Evolutionary conservation across 2,329 filamentous ascomycete species (phyloP).

Genomic region (Fusarium sarcochroum): DNA sequence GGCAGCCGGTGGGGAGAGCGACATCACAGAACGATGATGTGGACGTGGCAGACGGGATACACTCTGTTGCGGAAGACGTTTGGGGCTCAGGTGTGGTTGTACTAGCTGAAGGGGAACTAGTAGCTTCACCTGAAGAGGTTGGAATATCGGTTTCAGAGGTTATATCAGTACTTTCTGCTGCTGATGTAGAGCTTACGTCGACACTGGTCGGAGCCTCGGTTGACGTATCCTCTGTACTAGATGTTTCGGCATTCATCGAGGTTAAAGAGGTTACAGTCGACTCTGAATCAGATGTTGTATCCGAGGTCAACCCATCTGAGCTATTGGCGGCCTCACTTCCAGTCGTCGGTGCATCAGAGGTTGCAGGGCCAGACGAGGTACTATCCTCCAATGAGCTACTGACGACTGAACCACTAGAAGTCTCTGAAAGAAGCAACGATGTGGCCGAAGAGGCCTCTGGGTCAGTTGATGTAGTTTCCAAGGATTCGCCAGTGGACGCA

Average conservation of each 20-base stretch:
- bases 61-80: background rate
- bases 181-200: background rate
- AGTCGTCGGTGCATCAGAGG: background rate
- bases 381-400: background rate
- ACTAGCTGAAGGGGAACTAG: background rate
- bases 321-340: background rate
- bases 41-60: background rate
- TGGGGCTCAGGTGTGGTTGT: background rate
- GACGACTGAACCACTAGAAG: background rate
- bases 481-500: background rate
- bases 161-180: background rate
- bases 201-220: background rate
- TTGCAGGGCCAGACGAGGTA: background rate
- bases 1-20: background rate
- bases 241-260: background rate
- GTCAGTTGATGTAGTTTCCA: background rate
- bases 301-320: background rate
- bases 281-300: no score
- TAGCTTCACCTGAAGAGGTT: background rate
- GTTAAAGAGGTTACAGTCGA: background rate
- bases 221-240: background rate
- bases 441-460: background rate
- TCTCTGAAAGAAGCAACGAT: background rate
- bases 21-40: background rate
- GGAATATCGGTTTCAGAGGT: background rate